Evolutionary conservation across 1,139 yeast species (phyloP).

Genomic region (Hemisphaericaspora lyxosophila): DNA sequence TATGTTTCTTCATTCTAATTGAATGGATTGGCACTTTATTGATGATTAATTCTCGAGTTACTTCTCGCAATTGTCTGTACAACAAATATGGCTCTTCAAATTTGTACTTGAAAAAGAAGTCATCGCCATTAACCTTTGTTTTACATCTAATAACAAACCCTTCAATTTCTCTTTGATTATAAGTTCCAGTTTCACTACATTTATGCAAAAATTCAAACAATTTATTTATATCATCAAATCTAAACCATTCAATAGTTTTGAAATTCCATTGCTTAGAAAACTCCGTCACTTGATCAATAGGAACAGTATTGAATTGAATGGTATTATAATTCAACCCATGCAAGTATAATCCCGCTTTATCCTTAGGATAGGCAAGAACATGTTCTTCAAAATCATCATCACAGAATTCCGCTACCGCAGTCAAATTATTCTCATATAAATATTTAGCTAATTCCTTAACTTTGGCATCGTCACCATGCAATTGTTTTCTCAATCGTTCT

Average conservation of each 20-base stretch:
- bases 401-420: conserved; percentile 92
- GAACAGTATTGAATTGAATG: conserved; percentile 60
- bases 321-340: conserved; percentile 84
- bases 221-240: conserved; percentile 33
- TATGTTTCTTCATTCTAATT: conserved; percentile 48
- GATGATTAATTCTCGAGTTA: conserved; percentile 61
- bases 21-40: conserved; percentile 37
- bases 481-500: conserved; percentile 52
- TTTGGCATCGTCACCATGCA: conserved; percentile 39
- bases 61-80: conserved; percentile 89
- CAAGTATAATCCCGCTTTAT: conserved; percentile 76
- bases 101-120: conserved; percentile 84
- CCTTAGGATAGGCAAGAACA: conserved; percentile 68
- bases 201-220: conserved; percentile 54
- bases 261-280: conserved; percentile 80
- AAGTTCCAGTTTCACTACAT: conserved; percentile 68
- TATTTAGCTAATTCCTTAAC: conserved; percentile 53
- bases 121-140: conserved; percentile 14
- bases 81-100: conserved; percentile 93
- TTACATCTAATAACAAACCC: conserved; percentile 87
- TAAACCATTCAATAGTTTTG: conserved; percentile 49
- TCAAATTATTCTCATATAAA: conserved; percentile 53
- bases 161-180: conserved; percentile 72
- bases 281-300: conserved; percentile 55
- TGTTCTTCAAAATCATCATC: conserved; percentile 96